Evolutionary conservation across 164 flowering plant species (phyloP), one percentile per base, ranked within the genome.

Genomic region (Sedum album): DNA sequence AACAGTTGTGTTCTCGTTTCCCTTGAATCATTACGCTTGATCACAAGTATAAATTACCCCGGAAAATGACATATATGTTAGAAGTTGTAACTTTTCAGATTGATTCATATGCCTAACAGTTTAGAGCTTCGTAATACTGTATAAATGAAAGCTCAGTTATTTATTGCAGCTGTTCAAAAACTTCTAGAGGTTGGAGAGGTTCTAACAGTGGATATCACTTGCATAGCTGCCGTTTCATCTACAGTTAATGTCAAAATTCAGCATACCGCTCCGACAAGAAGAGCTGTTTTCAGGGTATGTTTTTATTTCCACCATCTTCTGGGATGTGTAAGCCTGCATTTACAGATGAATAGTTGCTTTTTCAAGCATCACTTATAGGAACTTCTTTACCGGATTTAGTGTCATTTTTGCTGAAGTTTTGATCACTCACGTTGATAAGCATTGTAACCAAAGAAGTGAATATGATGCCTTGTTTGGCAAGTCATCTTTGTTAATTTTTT

Each of bases 141-240:
- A n/a, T n/a, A n/a, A n/a, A n/a, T n/a, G n/a, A n/a, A n/a, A 26
- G 33, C 31, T 57, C 62, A 57, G 6, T 28, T 6, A 10, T 26
- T 57, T 28, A 17, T 28, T 28, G 13, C 74, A 94, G 99, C 90
- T 78, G 88, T 88, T 68, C 99, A 94, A 86, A 94, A 92, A 79
- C 86, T 83, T 79, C 96, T 94, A 41, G 97, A 87, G 69, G 93
- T 85, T 36, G 99, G 96, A 66, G 99, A 94, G 79, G 85, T 82
- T 41, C 75, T 94, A 57, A 66, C 83, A 55, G 91, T 91, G 65
- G 97, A 94, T 76, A 79, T 86, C 33, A 73, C 93, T 66, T 88
- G 96, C 82, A 78, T 94, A 66, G 90, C 83, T 72, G 99, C 97
- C 38, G 68, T 92, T 69, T 85, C 93, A 35, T 53, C 82, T 66